Evolutionary conservation across 306 rosid genomes (phyloP), one percentile per base, ranked within the genome.

Genomic region (Rubus idaeus): DNA sequence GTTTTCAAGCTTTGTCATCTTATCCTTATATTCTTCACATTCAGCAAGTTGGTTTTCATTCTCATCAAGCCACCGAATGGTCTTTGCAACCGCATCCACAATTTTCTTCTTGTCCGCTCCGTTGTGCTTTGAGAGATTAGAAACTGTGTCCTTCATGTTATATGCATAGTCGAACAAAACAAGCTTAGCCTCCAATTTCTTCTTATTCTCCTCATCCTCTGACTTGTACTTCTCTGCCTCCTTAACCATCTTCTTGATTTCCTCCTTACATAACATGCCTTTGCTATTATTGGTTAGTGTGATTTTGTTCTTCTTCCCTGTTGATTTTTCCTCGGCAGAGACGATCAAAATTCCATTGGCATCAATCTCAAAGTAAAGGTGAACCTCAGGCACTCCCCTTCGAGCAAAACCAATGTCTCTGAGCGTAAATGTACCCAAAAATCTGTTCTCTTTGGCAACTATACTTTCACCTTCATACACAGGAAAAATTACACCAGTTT

Each of bases 391-490:
- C 7, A 58, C 69, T 8, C 77, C 77, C 10, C 40, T 71, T 8
- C 47, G 75, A 39, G 75, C 64, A 16, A 21, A 49, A 12, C 61
- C 63, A 4, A 71, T 71, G 5, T 64, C 63, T n/a, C 14, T 49
- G 2, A 71, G 75, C 62, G 52, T 45, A 51, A 47, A 75, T 63
- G 55, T 75, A 0, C 63, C 79, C 10, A 75, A 60, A 4, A 62
- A 60, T 14, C 64, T 47, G 11, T 64, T 62, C 46, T 75, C 71
- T 23, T 63, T 47, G 45, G 79, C 64, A 35, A 56, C 35, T 21
- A 49, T 50, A 6, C 72, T 49, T 5, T 63, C 72, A 26, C 79
- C 79, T 44, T 75, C 79, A 37, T 75, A 75, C 26, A 75, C 79
- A 30, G 49, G 47, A 74, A 47, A 47, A 4, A 10, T 12, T 14